Evolutionary conservation across 805 yeast species (phyloP), one percentile per base, ranked within the genome.

Genomic region (Middelhovenomyces tepae): DNA sequence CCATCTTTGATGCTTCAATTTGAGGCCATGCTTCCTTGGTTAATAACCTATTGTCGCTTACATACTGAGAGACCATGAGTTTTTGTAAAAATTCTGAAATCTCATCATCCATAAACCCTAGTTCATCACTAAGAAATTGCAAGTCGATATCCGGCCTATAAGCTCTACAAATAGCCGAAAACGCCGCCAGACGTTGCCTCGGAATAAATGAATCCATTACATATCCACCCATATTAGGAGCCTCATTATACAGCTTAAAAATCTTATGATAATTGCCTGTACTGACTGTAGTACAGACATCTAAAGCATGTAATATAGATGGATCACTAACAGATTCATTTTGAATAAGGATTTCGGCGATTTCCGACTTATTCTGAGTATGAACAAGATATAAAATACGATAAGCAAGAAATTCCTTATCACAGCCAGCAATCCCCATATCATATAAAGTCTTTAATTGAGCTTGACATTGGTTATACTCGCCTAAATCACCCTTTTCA

Each of bases 391-490:
- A 87, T 3, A 86, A 62, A 8, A 85, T 65, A 35, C 85, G 64
- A 55, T 83, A 87, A 29, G 83, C 67, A 24, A 74, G 56, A 47
- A 83, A 84, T 50, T 87, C 95, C 43, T 65, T 57, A 35, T 62
- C 61, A 9, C 61, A 53, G 7, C 64, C 59, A 3, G 52, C 44
- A 6, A 58, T 54, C 4, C 61, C 60, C 16, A 48, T 46, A 17
- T 62, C 69, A 50, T 79, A 87, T 16, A 87, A 60, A 28, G 69
- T 63, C 42, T 72, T 72, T 32, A 91, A 59, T 47, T 85, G 84
- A 10, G 93, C 74, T 55, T 82, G 94, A 53, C 97, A 91, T 54
- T 89, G 96, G 59, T 91, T 91, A 54, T 82, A 86, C 55, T 91
- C 97, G 7, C 96, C 96, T 42, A 89, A 59, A 55, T 89, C 98